A percentile compares a stretch with the other conserved stretches of the same genome.
Conservation (phyloP, 805 yeast genomes). For the Deakozyma indianensis region DNA sequence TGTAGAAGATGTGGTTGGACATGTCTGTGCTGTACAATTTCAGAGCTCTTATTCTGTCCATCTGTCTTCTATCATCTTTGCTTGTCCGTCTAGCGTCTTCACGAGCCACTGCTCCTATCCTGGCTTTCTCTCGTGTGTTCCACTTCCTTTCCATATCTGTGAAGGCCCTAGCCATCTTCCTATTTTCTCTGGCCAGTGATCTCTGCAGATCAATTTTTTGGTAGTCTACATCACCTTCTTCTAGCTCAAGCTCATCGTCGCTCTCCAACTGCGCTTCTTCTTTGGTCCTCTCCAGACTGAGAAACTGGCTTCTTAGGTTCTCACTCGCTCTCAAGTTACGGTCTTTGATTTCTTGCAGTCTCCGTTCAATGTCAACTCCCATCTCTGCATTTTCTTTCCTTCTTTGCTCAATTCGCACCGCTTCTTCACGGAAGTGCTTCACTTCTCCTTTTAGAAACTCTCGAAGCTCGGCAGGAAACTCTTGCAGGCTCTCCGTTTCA, state of each 20-base stretch:
- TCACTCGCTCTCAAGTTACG: background rate
- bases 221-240: background rate
- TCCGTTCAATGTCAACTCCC: background rate
- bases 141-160: conserved; percentile 21
- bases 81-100: conserved; percentile 34
- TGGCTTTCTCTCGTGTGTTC: background rate
- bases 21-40: background rate
- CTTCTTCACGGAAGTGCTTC: background rate
- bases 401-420: background rate
- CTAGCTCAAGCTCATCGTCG: background rate
- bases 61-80: conserved; percentile 10
- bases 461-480: background rate
- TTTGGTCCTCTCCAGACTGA: too few relatives aligned
- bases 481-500: background rate
- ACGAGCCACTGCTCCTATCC: background rate
- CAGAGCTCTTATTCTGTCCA: conserved; percentile 2
- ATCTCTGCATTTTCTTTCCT: background rate
- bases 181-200: background rate
- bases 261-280: background rate
- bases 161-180: conserved; percentile 37
- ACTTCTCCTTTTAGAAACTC: background rate
- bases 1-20: background rate
- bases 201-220: background rate
- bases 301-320: background rate
- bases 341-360: background rate